Conservation (phyloP, 148 eudicot species). For the Suaeda aralocaspica region DNA sequence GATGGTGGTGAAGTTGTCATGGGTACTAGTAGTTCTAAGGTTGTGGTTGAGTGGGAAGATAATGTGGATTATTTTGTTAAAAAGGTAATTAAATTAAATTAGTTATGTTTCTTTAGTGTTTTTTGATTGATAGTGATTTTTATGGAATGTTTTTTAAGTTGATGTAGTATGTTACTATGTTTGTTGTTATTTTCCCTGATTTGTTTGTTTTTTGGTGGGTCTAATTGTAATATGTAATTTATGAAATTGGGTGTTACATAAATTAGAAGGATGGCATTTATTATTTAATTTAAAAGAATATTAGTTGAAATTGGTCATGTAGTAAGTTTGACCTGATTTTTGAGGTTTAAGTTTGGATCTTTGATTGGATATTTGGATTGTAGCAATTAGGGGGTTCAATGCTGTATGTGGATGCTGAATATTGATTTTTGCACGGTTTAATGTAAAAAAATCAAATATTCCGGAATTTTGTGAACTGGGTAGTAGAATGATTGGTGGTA, state of each 20-base stretch:
- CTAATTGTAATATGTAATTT: too few relatives aligned
- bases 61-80: constrained; percentile 66
- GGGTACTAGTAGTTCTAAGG: constrained; percentile 23
- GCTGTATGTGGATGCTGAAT: not conserved
- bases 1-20: not conserved
- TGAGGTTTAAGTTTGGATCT: not conserved
- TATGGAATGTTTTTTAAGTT: not conserved
- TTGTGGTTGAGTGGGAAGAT: constrained; percentile 62
- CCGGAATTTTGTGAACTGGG: not conserved
- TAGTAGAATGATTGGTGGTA: not conserved
- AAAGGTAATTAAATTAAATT: too few relatives aligned
- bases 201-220: too few relatives aligned
- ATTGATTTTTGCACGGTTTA: not conserved
- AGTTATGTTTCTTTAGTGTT: too few relatives aligned
- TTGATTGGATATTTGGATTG: not conserved
- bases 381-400: too few relatives aligned
- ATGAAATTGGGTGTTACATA: too few relatives aligned
- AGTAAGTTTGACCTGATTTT: not conserved
- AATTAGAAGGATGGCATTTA: too few relatives aligned
- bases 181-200: too few relatives aligned
- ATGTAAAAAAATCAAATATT: not conserved
- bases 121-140: not conserved
- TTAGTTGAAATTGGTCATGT: too few relatives aligned
- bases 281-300: too few relatives aligned
- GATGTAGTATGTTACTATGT: too few relatives aligned